These are phyloP conservation scores for Debaryomycetaceae sp. DNA, from an alignment of 1,139 yeast genomes.

Conservation along the genomic window DNA sequence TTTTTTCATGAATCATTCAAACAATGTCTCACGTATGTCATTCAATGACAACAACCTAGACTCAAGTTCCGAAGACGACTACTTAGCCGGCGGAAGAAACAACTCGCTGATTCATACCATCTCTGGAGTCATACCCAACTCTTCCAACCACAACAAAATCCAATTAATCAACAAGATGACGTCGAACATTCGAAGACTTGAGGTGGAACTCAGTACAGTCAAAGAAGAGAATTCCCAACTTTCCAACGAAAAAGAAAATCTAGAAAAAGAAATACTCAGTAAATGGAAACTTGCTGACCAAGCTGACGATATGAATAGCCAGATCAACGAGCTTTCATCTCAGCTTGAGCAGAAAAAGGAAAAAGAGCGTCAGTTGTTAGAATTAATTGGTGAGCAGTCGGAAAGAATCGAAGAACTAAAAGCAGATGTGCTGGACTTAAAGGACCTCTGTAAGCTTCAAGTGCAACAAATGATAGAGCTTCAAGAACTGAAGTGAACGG, in stretches of 20 bases:
- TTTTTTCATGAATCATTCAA: constrained; percentile 13
- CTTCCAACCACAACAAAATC: constrained; percentile 25
- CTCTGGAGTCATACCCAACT: constrained; percentile 9
- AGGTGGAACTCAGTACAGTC: constrained; percentile 67
- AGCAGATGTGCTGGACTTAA: constrained; percentile 87
- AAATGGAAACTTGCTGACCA: constrained; percentile 47
- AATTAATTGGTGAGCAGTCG: constrained; percentile 81
- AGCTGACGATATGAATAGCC: constrained; percentile 31
- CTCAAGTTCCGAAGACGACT: constrained; percentile 10
- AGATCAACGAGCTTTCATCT: constrained; percentile 31
- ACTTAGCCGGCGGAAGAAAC: constrained; percentile 6
- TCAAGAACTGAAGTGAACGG: constrained; percentile 32
- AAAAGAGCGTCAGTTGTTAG: constrained; percentile 61
- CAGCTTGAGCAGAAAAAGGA: constrained; percentile 37
- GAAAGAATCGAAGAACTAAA: constrained; percentile 81
- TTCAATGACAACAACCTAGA: constrained; percentile 16
- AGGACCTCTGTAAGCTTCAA: constrained; percentile 75
- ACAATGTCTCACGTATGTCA: constrained; percentile 18
- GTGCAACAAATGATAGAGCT: constrained; percentile 81
- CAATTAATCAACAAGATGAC: constrained; percentile 74
- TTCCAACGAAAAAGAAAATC: constrained; percentile 56
- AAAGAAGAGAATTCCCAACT: constrained; percentile 61
- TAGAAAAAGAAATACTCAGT: constrained; percentile 61
- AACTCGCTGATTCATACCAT: neutral
- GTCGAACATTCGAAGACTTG: constrained; percentile 72